phyloP scores from a whole-genome alignment of 1,139 yeast species.

The Pichia sp. region DNA sequence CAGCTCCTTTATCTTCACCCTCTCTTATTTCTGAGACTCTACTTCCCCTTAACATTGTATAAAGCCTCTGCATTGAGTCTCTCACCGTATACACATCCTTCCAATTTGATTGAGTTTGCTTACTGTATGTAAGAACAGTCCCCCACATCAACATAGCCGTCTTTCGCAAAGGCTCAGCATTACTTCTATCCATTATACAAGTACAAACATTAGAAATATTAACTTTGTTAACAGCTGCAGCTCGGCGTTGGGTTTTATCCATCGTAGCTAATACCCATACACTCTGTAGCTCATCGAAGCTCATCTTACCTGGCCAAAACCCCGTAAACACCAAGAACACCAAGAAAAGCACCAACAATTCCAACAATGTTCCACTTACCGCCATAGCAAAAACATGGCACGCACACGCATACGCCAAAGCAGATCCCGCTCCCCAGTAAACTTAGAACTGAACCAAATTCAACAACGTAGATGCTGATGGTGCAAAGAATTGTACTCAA shows the following conservation, averaged over 20 bases:
- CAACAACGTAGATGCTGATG: conserved; percentile 25
- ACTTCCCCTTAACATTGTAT: neutral
- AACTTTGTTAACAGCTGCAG: neutral
- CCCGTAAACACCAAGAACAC: neutral
- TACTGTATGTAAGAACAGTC: neutral
- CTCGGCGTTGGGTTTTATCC: neutral
- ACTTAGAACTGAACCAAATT: conserved; percentile 78
- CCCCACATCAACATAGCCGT: neutral
- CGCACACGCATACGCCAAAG: neutral
- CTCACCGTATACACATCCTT: neutral
- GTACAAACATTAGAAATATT: neutral
- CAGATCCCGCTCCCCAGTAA: conserved; percentile 56
- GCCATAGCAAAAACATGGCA: neutral
- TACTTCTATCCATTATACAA: neutral
- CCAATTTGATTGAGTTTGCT: neutral
- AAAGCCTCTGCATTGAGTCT: neutral
- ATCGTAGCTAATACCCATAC: neutral
- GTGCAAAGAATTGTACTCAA: conserved; percentile 12
- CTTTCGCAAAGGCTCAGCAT: neutral
- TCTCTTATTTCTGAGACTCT: neutral
- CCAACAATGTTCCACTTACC: neutral
- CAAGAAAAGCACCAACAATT: neutral
- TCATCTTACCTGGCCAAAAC: too few relatives aligned
- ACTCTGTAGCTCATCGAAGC: neutral
- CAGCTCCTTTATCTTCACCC: neutral